These are phyloP conservation scores for Rossbeevera mucosa DNA, from an alignment of 768 basidiomycete species.

Conservation along the genomic window DNA sequence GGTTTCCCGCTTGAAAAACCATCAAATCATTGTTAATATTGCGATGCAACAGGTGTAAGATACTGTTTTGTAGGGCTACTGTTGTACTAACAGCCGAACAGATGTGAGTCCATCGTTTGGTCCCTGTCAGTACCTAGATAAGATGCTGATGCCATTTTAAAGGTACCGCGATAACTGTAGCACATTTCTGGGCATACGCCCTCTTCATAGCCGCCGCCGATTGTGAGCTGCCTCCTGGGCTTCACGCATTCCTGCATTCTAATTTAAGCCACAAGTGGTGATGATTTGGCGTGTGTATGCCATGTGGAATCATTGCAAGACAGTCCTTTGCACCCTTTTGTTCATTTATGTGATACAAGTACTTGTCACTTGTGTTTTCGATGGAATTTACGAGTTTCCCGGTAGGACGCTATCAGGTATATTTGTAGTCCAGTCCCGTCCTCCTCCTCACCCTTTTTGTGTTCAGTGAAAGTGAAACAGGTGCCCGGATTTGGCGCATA, in stretches of 20 bases:
- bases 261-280: constrained; percentile 4
- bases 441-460: neutral
- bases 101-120: constrained; percentile 7
- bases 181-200: constrained; percentile 7
- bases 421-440: neutral
- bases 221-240: constrained; percentile 3
- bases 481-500: neutral
- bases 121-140: neutral
- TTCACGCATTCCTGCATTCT: neutral
- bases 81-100: neutral
- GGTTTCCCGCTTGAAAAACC: neutral
- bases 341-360: neutral
- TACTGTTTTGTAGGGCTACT: neutral
- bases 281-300: constrained; percentile 16
- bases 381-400: neutral
- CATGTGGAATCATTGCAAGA: constrained; percentile 11
- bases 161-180: constrained; percentile 3
- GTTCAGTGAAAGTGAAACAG: neutral
- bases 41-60: constrained; percentile 3
- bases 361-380: neutral
- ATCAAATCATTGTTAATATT: neutral
- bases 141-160: neutral
- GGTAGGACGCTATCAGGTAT: constrained; percentile 4
- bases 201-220: constrained; percentile 14
- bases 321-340: constrained; percentile 5